Evolutionary conservation across 805 yeast species (phyloP), one percentile per base, ranked within the genome.

Genomic region (Wickerhamomyces hampshirensis): DNA sequence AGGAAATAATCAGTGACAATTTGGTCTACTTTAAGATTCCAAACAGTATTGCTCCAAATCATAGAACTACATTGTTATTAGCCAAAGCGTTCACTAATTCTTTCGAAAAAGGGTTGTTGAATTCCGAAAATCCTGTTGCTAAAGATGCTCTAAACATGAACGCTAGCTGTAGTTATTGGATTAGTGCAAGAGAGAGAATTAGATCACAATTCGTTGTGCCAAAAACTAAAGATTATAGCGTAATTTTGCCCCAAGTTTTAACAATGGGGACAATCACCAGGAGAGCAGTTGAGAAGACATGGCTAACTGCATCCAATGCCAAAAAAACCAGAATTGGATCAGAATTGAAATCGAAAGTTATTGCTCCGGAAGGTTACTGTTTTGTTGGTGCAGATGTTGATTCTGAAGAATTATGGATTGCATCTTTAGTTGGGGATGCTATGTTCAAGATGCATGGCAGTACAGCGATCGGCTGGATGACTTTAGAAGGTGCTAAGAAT

Each of bases 311-410:
- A 0, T 84, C 96, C 1, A 94, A 94, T 61, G 95, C 96, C 1
- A 93, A 94, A 52, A 66, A 66, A 44, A 75, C 76, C 31, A 66
- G 97, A 42, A 75, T 94, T 30, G 99, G 99, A 0, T 88, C 97
- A 1, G 99, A 93, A 56, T 66, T 94, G 42, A 93, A 94, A 58
- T 77, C 96, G 0, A 76, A 86, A 66, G 68, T 93, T 5, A 65
- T 71, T 39, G 96, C 97, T 0, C 99, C 99, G 0, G 61, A 70
- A 3, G 97, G 97, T 0, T 93, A 89, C 56, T 74, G 75, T 26
- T 84, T 93, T 63, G 95, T 93, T 7, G 99, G 99, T 8, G 99
- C 99, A 0, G 99, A 93, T 66, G 99, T 93, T 7, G 99, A 93
- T 59, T 86, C 96, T 26, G 98, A 93, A 55, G 99, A 93, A 55